Conservation (phyloP, 306 rosid genomes). For the Vigna hirtella region DNA sequence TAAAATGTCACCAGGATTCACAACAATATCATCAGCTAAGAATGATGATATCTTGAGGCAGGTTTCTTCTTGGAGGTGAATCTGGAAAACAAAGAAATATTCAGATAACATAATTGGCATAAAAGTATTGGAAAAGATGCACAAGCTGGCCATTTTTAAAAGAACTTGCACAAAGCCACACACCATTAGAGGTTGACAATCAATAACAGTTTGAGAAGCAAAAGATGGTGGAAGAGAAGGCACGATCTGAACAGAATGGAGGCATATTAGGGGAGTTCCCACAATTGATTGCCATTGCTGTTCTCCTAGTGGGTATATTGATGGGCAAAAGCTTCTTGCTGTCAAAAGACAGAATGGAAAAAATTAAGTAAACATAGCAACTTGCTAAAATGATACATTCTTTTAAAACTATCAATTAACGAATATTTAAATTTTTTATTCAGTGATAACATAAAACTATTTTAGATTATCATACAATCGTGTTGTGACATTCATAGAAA, state of each 20-base stretch:
- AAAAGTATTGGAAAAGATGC: conserved; percentile 6
- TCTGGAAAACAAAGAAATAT: conserved; percentile 52
- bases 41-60: conserved; percentile 89
- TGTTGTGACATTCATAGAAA: not conserved
- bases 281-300: conserved; percentile 72
- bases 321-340: conserved; percentile 89
- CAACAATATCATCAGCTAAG: conserved; percentile 90
- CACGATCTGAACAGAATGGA: conserved; percentile 76
- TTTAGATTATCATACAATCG: conserved; percentile 11
- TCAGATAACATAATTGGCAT: conserved; percentile 23
- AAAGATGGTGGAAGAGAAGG: conserved; percentile 89
- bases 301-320: conserved; percentile 87
- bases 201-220: conserved; percentile 89
- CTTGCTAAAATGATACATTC: conserved; percentile 12
- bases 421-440: not conserved
- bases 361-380: conserved; percentile 30
- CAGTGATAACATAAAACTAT: not conserved
- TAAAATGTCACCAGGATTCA: conserved; percentile 75
- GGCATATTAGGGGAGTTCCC: conserved; percentile 77
- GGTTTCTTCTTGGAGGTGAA: conserved; percentile 90
- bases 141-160: conserved; percentile 22
- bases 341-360: conserved; percentile 46
- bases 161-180: conserved; percentile 52
- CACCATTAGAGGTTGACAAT: conserved; percentile 91
- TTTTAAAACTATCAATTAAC: conserved; percentile 24